Evolutionary conservation across 495 filamentous ascomycete species (phyloP).

Genomic region (Clohesyomyces aquaticus): DNA sequence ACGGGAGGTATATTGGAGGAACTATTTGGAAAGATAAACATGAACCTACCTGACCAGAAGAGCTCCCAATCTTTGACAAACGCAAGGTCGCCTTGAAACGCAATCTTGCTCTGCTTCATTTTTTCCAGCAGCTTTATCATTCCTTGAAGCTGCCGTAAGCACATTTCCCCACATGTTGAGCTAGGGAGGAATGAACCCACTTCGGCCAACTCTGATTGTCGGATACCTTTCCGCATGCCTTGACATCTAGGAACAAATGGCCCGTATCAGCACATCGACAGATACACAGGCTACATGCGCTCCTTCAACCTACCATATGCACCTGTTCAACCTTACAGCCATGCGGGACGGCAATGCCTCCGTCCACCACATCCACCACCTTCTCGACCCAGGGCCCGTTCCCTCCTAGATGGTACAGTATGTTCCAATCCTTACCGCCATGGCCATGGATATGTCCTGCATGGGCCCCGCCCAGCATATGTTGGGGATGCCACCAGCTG

Average conservation of each 20-base stretch:
- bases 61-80: constrained; percentile 64
- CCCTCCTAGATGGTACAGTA: constrained; percentile 61
- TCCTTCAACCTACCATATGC: constrained; percentile 56
- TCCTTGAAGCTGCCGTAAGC: constrained; percentile 44
- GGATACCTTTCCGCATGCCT: constrained; percentile 64
- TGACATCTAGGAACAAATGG: constrained; percentile 52
- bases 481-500: constrained; percentile 43
- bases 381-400: constrained; percentile 65
- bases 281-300: no score
- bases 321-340: constrained; percentile 60
- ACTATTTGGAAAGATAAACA: neutral
- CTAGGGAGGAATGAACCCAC: constrained; percentile 48
- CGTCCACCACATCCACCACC: constrained; percentile 48
- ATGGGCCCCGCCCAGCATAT: constrained; percentile 2
- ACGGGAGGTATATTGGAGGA: no score
- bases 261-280: constrained; percentile 17
- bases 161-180: neutral
- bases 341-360: constrained; percentile 52
- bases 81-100: constrained; percentile 54
- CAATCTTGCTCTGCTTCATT: constrained; percentile 50
- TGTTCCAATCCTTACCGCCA: constrained; percentile 52
- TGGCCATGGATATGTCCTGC: constrained; percentile 5
- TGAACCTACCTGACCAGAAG: constrained; percentile 51
- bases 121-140: constrained; percentile 55
- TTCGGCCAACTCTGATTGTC: constrained; percentile 54